Evolutionary conservation across 495 filamentous ascomycete species (phyloP), one percentile per base, ranked within the genome.

Genomic region (Tuber aestivum): DNA sequence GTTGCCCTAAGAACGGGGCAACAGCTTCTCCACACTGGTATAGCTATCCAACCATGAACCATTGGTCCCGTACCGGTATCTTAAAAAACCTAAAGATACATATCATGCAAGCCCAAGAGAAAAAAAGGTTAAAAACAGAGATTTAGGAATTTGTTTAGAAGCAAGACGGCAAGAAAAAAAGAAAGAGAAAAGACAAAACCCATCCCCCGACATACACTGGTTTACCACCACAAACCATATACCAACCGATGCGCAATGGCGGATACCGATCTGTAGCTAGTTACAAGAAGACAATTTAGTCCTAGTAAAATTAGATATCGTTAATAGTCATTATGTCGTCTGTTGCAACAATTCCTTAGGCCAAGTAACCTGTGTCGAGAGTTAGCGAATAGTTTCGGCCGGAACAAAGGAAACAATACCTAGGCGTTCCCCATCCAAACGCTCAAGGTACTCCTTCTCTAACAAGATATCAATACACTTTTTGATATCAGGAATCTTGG

Each of bases 391-490:
- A n/a, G 20, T 56, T 72, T 45, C 2, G 18, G 32, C 44, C 12
- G 21, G 74, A 69, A 38, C 69, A 85, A 86, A 95, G 77, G 93
- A 92, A 80, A 97, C 90, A 83, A 96, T 97, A 73, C 95, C 93
- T 72, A 99, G 88, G 77, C 97, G 94, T 79, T 98, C 95, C 50
- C 93, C 93, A 44, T 97, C 95, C 75, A 97, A 84, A 42, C 95
- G 91, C 87, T 99, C 96, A 70, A 99, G 89, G 83, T 99, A 99
- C 84, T 99, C 95, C 87, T 99, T 99, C 87, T 99, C 95, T 77
- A 99, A 92, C 61, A 99, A 87, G 79, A 97, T 97, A 84, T 99
- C 95, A 82, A 99, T 97, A 84, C 95, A 97, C 87, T 97, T 98
- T 86, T 99, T 99, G 88, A 99, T 98, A 79, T 99, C 95, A 8